These are phyloP conservation scores for Russula lepida DNA, from an alignment of 768 basidiomycete species.

Conservation along the genomic window DNA sequence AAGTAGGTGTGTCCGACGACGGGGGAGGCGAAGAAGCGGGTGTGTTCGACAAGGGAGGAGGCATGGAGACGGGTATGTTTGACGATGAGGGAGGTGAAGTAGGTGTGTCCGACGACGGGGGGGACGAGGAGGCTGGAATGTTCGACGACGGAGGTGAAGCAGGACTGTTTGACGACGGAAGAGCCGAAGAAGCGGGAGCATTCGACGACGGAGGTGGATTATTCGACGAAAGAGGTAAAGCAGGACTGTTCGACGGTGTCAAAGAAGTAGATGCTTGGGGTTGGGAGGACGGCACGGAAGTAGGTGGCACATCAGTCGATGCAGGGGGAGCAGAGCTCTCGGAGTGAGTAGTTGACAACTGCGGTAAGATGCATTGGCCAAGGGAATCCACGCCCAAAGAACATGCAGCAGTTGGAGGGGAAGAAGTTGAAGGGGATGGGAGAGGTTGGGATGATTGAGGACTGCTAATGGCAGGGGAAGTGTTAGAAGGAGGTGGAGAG, in stretches of 20 bases:
- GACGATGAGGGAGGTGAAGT: neutral
- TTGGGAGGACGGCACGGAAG: neutral
- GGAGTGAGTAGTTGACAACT: neutral
- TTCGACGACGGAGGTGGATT: neutral
- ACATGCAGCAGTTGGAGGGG: neutral
- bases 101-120: neutral
- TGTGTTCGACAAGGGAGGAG: no score
- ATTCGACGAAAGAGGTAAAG: neutral
- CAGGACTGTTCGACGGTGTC: neutral
- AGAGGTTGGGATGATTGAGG: neutral
- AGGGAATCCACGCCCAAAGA: neutral
- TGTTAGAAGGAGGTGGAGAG: neutral
- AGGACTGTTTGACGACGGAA: neutral
- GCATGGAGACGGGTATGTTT: neutral
- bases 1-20: no score
- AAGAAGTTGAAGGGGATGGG: slow-evolving; percentile 6
- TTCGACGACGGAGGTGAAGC: neutral
- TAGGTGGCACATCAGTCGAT: neutral
- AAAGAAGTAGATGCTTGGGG: neutral
- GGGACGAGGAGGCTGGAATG: no score
- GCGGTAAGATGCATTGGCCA: slow-evolving; percentile 4
- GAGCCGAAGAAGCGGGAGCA: neutral
- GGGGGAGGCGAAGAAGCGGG: no score
- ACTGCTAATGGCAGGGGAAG: slow-evolving; percentile 1
- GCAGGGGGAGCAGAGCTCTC: neutral